Percentiles rank a stretch among this genome's conserved stretches.
Evolutionary conservation across 441 rosid genomes (phyloP).

Genomic region (Erodium trifolium): DNA sequence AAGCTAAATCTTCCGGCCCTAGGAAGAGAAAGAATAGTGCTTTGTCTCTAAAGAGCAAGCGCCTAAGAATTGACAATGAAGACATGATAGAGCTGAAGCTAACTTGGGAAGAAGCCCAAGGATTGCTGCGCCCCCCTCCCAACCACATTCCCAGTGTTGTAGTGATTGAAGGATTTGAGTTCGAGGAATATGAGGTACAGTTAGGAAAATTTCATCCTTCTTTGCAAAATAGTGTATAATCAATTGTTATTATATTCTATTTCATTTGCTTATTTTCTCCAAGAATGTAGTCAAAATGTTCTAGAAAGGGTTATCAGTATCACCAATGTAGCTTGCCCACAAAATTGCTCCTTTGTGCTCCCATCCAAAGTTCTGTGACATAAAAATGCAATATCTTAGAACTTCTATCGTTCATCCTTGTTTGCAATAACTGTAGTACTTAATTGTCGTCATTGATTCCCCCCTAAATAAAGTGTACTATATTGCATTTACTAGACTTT

Average conservation of each 20-base stretch:
- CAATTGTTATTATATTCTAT: conserved; percentile 1
- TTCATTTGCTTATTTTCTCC: background rate
- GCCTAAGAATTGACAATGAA: conserved; percentile 67
- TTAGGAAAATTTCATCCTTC: background rate
- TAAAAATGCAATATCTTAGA: background rate
- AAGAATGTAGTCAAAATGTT: background rate
- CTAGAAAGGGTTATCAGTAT: background rate
- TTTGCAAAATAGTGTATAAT: background rate
- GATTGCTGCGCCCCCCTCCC: conserved; percentile 78
- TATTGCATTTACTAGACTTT: background rate
- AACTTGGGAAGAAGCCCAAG: conserved; percentile 97
- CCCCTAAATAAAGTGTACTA: background rate
- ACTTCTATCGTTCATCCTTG: too few relatives aligned
- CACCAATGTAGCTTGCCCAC: background rate
- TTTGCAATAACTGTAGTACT: too few relatives aligned
- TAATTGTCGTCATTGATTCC: too few relatives aligned
- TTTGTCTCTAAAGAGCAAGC: conserved; percentile 69
- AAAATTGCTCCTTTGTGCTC: background rate
- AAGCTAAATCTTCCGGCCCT: conserved; percentile 40
- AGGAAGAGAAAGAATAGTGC: conserved; percentile 73
- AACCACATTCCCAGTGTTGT: conserved; percentile 55
- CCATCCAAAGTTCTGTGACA: background rate
- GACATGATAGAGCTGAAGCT: conserved; percentile 69
- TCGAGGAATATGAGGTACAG: conserved; percentile 90
- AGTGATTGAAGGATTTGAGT: conserved; percentile 75